Base-by-base conservation (phyloP, 495 filamentous ascomycete genomes). In the Trichoderma parareesei region DNA sequence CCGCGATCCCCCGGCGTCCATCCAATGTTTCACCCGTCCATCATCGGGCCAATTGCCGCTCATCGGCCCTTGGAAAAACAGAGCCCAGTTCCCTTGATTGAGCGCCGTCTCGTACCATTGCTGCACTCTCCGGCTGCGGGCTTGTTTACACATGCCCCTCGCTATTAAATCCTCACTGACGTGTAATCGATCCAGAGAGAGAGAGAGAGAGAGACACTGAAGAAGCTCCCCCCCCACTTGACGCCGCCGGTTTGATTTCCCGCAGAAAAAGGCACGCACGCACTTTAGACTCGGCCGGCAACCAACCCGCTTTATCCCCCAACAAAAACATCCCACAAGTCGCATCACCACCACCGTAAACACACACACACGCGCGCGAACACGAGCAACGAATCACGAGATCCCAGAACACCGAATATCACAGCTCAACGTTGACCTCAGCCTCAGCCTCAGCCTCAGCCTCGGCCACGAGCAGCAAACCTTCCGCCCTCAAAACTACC, bases 181-280 rank as follows among this genome's bases (percentile, higher is more conserved):
- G 27, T 27, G 27, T 27, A 27, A n/a, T n/a, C n/a, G 27, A 27
- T 27, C 27, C 27, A 27, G 27, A 27, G 27, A 27, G 27, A 27
- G 27, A 27, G 27, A 27, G 27, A 27, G 27, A 27, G 27, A 2
- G n/a, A 11, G 43, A 9, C 16, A 8, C 11, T 38, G 20, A 14
- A 4, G 33, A 9, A 9, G 9, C 20, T 57, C 27, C 33, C 53
- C 33, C 53, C 49, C 53, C 53, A 57, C 53, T 57, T 27, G 27
- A 57, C 37, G 27, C 53, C 53, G 53, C 53, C 53, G 35, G 10
- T 35, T 37, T 18, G n/a, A 46, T 57, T 57, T 57, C 53, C 53
- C 53, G 53, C 53, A 8, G 14, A 37, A 57, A 57, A 57, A 16
- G 53, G 53, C 20, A 35, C 53, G 20, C 53, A 14, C 10, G 20